phyloP scores from a whole-genome alignment of 2,329 filamentous ascomycete genomes.

The Graphilbum sp. region DNA sequence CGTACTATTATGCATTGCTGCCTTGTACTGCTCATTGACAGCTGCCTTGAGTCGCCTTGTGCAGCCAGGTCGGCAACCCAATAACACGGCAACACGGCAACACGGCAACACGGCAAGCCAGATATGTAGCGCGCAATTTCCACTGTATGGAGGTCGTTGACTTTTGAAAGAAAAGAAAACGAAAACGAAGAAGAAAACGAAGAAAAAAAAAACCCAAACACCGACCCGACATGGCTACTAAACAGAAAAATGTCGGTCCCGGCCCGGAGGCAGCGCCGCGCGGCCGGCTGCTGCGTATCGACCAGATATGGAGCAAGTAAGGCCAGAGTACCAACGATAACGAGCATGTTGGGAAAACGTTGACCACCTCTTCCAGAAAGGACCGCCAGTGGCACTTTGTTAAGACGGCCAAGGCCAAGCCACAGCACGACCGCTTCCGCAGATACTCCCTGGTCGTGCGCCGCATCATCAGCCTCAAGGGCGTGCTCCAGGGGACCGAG shows the following conservation, averaged over 20 bases:
- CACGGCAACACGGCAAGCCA: too few relatives aligned
- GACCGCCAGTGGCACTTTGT: slow-evolving; percentile 1
- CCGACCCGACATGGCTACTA: neutral
- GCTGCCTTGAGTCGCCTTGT: too few relatives aligned
- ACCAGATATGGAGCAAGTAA: slow-evolving; percentile 4
- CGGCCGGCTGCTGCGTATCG: slow-evolving; percentile 1
- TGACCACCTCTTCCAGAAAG: neutral
- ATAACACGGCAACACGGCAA: too few relatives aligned
- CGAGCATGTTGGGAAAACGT: too few relatives aligned
- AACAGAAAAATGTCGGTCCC: neutral
- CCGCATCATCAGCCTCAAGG: slow-evolving; percentile 1
- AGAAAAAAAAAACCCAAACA: too few relatives aligned
- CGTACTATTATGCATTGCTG: too few relatives aligned
- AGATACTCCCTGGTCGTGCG: slow-evolving; percentile 1
- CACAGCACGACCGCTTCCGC: slow-evolving; percentile 1
- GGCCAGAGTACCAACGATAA: neutral
- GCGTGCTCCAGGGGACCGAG: neutral
- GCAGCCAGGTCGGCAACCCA: too few relatives aligned
- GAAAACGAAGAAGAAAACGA: too few relatives aligned
- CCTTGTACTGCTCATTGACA: too few relatives aligned
- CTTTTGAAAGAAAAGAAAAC: too few relatives aligned
- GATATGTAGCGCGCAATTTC: too few relatives aligned
- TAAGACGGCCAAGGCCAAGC: slow-evolving; percentile 1
- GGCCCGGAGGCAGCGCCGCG: neutral
- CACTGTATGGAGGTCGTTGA: too few relatives aligned